Evolutionary conservation across 2,329 filamentous ascomycete species (phyloP).

Genomic region (Sporothrix phasma): DNA sequence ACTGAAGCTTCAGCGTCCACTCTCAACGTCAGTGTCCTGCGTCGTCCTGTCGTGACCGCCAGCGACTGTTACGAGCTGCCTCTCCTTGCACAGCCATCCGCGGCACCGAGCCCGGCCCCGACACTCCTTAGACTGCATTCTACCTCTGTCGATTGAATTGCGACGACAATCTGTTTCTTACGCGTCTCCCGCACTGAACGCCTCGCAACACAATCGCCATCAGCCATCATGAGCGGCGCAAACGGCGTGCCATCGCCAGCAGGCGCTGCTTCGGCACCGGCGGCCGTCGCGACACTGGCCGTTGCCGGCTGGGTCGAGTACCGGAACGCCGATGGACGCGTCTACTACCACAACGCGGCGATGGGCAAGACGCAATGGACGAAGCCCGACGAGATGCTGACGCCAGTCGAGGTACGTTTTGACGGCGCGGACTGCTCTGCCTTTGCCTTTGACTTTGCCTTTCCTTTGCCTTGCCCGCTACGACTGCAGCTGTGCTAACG

Average conservation of each 20-base stretch:
- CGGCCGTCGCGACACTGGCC: not conserved
- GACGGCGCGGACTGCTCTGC: no score
- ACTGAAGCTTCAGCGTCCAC: not conserved
- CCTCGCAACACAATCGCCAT: not conserved
- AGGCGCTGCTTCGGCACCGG: not conserved
- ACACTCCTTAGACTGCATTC: not conserved
- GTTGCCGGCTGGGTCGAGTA: conserved; percentile 64
- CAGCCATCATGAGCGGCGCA: conserved; percentile 47
- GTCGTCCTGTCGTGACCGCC: not conserved
- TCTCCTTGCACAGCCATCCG: not conserved
- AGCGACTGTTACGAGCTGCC: not conserved
- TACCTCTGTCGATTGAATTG: not conserved
- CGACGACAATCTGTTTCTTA: not conserved
- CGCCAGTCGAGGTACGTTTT: conserved; percentile 61
- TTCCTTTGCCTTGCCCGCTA: no score
- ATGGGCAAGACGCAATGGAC: conserved; percentile 91
- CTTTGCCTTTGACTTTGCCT: no score
- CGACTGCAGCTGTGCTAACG: no score
- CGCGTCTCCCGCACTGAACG: not conserved
- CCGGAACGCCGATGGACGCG: conserved; percentile 67
- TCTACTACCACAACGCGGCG: conserved; percentile 81
- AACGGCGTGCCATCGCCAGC: conserved; percentile 33
- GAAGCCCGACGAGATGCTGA: conserved; percentile 86
- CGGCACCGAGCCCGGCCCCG: not conserved
- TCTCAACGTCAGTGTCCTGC: not conserved